phyloP scores from a whole-genome alignment of 2,329 filamentous ascomycete genomes.

The Epichloe coenophiala region DNA sequence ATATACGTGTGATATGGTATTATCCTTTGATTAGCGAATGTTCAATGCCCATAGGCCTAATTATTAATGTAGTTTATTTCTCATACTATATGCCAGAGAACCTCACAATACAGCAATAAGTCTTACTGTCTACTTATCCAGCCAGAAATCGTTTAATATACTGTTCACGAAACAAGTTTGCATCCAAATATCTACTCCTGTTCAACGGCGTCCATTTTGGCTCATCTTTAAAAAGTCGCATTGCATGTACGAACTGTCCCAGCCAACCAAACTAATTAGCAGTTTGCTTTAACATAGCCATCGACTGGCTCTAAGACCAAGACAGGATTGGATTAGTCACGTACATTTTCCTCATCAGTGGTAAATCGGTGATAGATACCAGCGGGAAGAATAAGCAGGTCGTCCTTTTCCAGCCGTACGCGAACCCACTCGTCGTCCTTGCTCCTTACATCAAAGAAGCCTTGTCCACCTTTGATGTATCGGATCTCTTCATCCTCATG shows the following conservation, averaged over 20 bases:
- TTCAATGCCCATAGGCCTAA: too few species aligned
- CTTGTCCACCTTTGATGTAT: slow-evolving; percentile 77
- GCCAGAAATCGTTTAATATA: slow-evolving; percentile 46
- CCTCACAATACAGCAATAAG: too few species aligned
- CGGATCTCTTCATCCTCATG: slow-evolving; percentile 98
- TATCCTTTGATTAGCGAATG: background rate
- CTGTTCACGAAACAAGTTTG: slow-evolving; percentile 62
- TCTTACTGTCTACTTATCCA: background rate
- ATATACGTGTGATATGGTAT: background rate
- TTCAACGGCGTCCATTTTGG: slow-evolving; percentile 97
- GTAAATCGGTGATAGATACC: slow-evolving; percentile 98
- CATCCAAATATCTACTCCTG: slow-evolving; percentile 61
- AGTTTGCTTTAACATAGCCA: background rate
- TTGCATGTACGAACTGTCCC: slow-evolving; percentile 76
- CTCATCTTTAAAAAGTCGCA: slow-evolving; percentile 95
- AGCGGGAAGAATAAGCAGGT: slow-evolving; percentile 84
- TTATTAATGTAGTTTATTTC: too few species aligned
- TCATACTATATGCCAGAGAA: too few species aligned
- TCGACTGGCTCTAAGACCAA: background rate
- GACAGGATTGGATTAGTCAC: slow-evolving; percentile 17
- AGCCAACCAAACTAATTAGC: background rate
- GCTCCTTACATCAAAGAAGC: slow-evolving; percentile 86
- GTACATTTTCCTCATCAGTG: slow-evolving; percentile 78
- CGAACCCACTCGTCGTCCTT: slow-evolving; percentile 79
- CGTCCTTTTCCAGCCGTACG: slow-evolving; percentile 69